These are phyloP conservation scores for Yamadazyma trypodendri DNA, from an alignment of 1,139 yeast species.

Conservation along the genomic window DNA sequence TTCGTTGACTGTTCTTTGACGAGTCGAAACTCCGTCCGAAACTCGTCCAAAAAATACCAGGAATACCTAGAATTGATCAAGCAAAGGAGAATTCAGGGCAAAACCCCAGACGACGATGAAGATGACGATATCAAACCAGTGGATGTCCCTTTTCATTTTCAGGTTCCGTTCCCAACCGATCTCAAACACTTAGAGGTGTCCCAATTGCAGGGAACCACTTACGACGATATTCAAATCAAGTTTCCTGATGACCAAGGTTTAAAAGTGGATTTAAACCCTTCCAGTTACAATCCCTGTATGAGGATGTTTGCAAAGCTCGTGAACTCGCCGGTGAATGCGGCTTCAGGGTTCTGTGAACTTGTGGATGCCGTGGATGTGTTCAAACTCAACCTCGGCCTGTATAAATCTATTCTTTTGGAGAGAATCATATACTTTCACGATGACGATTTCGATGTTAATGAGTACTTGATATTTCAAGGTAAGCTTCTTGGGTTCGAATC, in stretches of 20 bases:
- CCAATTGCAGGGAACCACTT: conserved; percentile 1
- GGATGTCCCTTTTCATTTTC: conserved; percentile 31
- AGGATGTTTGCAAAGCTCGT: conserved; percentile 9
- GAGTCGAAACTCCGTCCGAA: conserved; percentile 27
- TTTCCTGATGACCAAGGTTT: background rate
- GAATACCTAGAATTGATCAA: conserved; percentile 19
- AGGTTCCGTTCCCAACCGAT: conserved; percentile 37
- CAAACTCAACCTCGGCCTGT: conserved; percentile 4
- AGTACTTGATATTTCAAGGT: conserved; percentile 55
- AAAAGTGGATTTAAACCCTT: conserved; percentile 4
- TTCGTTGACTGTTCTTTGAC: conserved; percentile 55
- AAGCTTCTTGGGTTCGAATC: conserved; percentile 52
- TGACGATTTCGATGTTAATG: conserved; percentile 48
- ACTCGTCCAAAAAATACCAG: conserved; percentile 24
- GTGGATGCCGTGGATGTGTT: conserved; percentile 42
- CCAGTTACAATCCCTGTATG: conserved; percentile 9
- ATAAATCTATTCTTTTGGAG: conserved; percentile 28
- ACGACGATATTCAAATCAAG: conserved; percentile 25
- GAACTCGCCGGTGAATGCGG: conserved; percentile 32
- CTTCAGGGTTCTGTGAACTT: conserved; percentile 60
- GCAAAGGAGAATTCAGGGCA: conserved; percentile 15
- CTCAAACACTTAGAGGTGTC: conserved; percentile 15
- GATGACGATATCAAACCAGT: conserved; percentile 22
- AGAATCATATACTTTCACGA: conserved; percentile 70
- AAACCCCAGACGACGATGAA: conserved; percentile 20